Percentiles rank a stretch among this genome's conserved stretches.
These are phyloP conservation scores for Chytridium lagenaria DNA, from an alignment of 371 early-diverging fungal species.

Conservation along the genomic window DNA sequence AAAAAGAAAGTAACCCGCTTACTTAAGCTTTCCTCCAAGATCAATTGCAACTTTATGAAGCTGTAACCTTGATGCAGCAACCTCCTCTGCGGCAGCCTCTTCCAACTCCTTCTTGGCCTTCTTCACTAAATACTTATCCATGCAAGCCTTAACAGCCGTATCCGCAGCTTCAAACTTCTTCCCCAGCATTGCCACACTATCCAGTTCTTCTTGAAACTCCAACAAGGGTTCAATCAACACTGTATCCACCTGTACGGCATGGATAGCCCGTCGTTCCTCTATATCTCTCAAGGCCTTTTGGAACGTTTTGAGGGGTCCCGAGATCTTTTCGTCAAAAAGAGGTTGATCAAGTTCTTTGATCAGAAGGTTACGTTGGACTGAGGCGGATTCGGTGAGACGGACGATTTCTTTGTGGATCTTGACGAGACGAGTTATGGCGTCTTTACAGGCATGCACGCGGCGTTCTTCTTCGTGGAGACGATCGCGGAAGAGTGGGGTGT, in stretches of 20 bases:
- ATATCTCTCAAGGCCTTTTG: slow-evolving; percentile 16
- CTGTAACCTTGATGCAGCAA: slow-evolving; percentile 14
- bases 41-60: slow-evolving; percentile 21
- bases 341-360: slow-evolving; percentile 20
- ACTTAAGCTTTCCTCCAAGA: slow-evolving; percentile 25
- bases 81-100: slow-evolving; percentile 19
- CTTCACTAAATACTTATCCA: slow-evolving; percentile 20
- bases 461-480: slow-evolving; percentile 24
- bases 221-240: slow-evolving; percentile 24
- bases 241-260: slow-evolving; percentile 21
- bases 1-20: neutral
- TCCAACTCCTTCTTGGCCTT: slow-evolving; percentile 17
- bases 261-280: slow-evolving; percentile 18
- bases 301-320: slow-evolving; percentile 21
- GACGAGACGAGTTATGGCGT: neutral
- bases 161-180: slow-evolving; percentile 25
- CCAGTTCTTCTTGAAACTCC: slow-evolving; percentile 20
- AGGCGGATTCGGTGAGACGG: neutral
- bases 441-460: slow-evolving; percentile 1
- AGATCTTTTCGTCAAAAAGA: slow-evolving; percentile 28
- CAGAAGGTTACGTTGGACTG: slow-evolving; percentile 1
- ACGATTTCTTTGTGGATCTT: slow-evolving; percentile 10
- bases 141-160: neutral
- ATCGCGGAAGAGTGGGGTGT: slow-evolving; percentile 28
- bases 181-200: slow-evolving; percentile 2